A percentile compares a stretch with the other conserved stretches of the same genome.
These are phyloP conservation scores for Dactylellina sp. DNA, from an alignment of 2,329 filamentous ascomycete species.

Conservation along the genomic window DNA sequence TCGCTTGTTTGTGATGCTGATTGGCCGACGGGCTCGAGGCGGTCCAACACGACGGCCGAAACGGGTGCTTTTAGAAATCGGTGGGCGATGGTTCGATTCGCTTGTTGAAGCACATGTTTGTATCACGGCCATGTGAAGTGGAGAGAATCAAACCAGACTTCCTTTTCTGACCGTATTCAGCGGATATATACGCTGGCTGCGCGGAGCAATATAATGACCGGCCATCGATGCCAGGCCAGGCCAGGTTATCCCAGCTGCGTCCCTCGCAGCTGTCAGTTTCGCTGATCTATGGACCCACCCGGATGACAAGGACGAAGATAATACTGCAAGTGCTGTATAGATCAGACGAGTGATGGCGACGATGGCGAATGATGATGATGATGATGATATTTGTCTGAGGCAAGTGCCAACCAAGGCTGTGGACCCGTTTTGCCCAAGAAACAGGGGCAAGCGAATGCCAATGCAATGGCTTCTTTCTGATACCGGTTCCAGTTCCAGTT, in stretches of 20 bases:
- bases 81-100: constrained; percentile 19
- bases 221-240: neutral
- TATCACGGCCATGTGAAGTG: no score
- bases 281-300: neutral
- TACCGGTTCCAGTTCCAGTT: no score
- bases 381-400: constrained; percentile 4
- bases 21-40: constrained; percentile 21
- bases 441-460: constrained; percentile 35
- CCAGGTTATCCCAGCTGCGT: neutral
- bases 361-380: constrained; percentile 8
- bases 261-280: constrained; percentile 38
- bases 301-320: neutral
- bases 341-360: no score
- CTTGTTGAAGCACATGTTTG: no score
- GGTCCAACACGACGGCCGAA: constrained; percentile 50
- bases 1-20: constrained; percentile 48
- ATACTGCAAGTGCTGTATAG: no score
- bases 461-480: constrained; percentile 9
- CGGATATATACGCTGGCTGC: neutral
- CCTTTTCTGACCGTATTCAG: neutral
- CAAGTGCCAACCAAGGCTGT: constrained; percentile 14
- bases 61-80: constrained; percentile 46
- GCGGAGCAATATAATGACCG: neutral
- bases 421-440: constrained; percentile 2
- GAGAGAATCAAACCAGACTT: no score